Evolutionary conservation across 106 monocot genomes (phyloP).

Genomic region (Narthecium ossifragum): DNA sequence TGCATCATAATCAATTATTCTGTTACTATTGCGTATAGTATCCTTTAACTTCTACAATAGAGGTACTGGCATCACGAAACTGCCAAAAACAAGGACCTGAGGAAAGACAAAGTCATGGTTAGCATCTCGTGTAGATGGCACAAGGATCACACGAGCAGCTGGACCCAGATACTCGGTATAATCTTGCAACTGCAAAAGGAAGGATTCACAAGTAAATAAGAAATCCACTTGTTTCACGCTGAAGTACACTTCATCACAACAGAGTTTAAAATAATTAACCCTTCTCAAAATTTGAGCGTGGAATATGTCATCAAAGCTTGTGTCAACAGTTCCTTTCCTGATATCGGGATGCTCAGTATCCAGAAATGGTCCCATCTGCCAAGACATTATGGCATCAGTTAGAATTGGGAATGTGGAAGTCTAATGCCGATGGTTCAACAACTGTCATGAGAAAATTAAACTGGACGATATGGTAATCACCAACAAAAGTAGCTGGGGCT

Average conservation of each 20-base stretch:
- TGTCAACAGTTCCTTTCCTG: constrained; percentile 70
- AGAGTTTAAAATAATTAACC: constrained; percentile 38
- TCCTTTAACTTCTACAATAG: too few species aligned
- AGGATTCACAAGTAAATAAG: not conserved
- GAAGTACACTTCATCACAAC: too few species aligned
- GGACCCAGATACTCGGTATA: constrained; percentile 72
- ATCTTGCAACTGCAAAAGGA: constrained; percentile 57
- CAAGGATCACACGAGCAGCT: constrained; percentile 54
- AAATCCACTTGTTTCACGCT: not conserved
- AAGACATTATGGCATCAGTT: not conserved
- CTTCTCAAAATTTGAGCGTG: constrained; percentile 57
- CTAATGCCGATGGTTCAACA: not conserved
- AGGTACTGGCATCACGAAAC: too few species aligned
- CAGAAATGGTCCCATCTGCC: constrained; percentile 93
- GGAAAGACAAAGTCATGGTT: constrained; percentile 88
- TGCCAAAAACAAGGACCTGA: constrained; percentile 45
- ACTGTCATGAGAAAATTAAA: not conserved
- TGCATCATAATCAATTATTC: too few species aligned
- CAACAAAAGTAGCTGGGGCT: constrained; percentile 84
- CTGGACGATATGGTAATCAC: constrained; percentile 29
- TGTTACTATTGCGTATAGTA: too few species aligned
- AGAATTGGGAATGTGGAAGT: not conserved
- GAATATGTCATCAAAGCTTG: constrained; percentile 82
- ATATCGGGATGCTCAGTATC: constrained; percentile 95
- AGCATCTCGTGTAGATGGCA: constrained; percentile 96